A percentile compares a stretch with the other conserved stretches of the same genome.
Conservation (phyloP, 352 stramenopile species). For the Blastocystis sp. region DNA sequence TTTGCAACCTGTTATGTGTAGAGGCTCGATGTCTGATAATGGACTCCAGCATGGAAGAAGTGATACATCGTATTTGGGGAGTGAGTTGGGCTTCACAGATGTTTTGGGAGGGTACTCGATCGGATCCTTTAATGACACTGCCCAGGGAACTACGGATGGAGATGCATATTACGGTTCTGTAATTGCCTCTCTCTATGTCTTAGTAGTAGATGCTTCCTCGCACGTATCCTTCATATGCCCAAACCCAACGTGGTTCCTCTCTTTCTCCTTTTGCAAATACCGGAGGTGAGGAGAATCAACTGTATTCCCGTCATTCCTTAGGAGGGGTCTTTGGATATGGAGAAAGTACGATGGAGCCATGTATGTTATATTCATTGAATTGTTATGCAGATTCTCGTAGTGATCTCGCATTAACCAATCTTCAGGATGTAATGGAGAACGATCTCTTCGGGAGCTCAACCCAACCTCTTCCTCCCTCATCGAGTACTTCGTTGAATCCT, state of each 20-base stretch:
- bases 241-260: not conserved
- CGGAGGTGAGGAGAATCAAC: constrained; percentile 9
- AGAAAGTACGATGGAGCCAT: constrained; percentile 41
- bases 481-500: not conserved
- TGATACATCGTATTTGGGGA: not conserved
- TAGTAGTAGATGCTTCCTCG: not conserved
- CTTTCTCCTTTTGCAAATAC: not conserved
- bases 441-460: not conserved
- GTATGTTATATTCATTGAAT: not conserved
- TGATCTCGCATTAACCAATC: constrained; percentile 35
- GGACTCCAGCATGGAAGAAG: not conserved
- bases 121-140: not conserved
- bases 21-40: not conserved
- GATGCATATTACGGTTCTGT: not conserved
- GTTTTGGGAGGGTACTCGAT: not conserved
- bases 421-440: constrained; percentile 52
- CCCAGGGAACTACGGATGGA: not conserved
- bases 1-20: not conserved
- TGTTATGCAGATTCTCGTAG: not conserved
- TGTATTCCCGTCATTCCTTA: constrained; percentile 51
- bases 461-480: not conserved
- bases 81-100: constrained; percentile 20
- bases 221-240: not conserved
- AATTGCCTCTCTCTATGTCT: not conserved
- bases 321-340: constrained; percentile 17